A percentile compares a stretch with the other conserved stretches of the same genome.
phyloP scores from a whole-genome alignment of 148 eudicot species.

The Vaccinium darrowii region DNA sequence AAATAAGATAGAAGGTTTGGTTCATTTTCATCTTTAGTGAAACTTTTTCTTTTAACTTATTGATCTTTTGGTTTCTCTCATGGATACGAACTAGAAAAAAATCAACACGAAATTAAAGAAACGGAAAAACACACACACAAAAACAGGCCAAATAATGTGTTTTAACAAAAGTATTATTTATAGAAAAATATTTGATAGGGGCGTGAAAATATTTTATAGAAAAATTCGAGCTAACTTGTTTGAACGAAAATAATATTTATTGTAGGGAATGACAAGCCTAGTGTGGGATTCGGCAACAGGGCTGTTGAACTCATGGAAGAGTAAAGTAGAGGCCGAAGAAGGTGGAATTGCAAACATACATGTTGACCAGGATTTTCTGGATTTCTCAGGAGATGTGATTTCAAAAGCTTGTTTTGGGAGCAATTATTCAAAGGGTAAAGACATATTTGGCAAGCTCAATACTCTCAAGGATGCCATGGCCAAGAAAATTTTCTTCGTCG shows the following conservation, averaged over 20 bases:
- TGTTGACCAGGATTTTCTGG: neutral
- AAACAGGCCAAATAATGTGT: no score
- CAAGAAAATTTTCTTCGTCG: neutral
- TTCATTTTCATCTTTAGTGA: no score
- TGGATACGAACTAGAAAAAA: no score
- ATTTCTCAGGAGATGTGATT: conserved; percentile 13
- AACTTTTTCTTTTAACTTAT: no score
- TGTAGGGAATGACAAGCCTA: conserved; percentile 11
- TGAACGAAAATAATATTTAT: neutral
- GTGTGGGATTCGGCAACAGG: neutral
- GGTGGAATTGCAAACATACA: conserved; percentile 5
- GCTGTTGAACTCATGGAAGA: conserved; percentile 9
- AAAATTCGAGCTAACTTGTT: neutral
- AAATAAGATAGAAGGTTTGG: no score
- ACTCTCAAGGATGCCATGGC: conserved; percentile 14
- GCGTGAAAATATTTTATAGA: no score
- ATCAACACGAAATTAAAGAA: no score
- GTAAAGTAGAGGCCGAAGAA: neutral
- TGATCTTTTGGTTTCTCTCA: no score
- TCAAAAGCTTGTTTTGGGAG: conserved; percentile 20
- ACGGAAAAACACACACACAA: no score
- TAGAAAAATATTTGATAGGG: no score
- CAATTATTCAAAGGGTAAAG: conserved; percentile 13
- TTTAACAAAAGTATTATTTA: no score
- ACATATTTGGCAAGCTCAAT: conserved; percentile 7